phyloP scores from a whole-genome alignment of 257 asterid genomes.

The Marsdenia floribunda region DNA sequence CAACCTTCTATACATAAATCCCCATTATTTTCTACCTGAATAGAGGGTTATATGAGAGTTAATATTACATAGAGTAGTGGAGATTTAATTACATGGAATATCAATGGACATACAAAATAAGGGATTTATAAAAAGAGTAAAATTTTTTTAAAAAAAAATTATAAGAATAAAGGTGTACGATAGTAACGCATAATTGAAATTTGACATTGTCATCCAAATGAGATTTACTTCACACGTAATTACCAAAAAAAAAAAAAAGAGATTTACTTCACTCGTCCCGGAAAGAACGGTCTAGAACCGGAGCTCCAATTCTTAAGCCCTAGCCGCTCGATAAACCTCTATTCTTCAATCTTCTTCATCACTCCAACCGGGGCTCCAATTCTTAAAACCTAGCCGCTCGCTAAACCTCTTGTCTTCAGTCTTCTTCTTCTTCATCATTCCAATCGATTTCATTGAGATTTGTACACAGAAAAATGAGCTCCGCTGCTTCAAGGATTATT shows the following conservation, averaged over 20 bases:
- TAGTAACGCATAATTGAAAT: no score
- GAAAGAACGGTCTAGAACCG: not conserved
- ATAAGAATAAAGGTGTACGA: no score
- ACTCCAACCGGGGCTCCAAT: not conserved
- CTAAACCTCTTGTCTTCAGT: not conserved
- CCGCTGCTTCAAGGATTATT: slow-evolving; percentile 23
- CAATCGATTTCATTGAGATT: not conserved
- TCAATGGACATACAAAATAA: no score
- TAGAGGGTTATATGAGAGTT: no score
- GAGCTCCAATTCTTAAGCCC: not conserved
- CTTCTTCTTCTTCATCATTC: not conserved
- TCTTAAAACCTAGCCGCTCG: not conserved
- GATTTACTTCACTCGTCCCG: not conserved
- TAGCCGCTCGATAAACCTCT: not conserved
- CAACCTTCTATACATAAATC: no score
- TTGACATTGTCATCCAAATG: no score
- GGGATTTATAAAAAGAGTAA: no score
- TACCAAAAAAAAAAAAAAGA: no score
- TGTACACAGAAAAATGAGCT: slow-evolving; percentile 10
- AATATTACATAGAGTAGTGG: no score
- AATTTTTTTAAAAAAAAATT: no score
- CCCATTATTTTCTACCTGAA: no score
- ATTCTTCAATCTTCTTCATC: not conserved
- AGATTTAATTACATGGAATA: no score
- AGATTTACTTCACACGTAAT: not conserved